phyloP scores from a whole-genome alignment of 768 basidiomycete species.

The Russula dissimulans region DNA sequence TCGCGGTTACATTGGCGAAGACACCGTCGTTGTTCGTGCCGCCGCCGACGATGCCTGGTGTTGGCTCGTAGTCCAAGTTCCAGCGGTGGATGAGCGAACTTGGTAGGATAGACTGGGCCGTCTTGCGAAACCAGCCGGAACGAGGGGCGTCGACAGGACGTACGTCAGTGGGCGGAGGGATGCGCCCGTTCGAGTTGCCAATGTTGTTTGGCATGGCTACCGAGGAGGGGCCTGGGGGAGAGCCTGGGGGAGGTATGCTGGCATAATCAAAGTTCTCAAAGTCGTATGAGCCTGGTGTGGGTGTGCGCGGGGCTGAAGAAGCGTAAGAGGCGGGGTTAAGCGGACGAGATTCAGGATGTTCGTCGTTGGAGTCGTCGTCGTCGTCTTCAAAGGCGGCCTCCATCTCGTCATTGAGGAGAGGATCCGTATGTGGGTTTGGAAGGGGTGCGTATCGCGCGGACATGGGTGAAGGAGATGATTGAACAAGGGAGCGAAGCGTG shows the following conservation, averaged over 20 bases:
- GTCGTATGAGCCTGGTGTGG: conserved; percentile 45
- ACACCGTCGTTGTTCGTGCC: conserved; percentile 82
- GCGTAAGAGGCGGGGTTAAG: conserved; percentile 32
- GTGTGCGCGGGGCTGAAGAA: conserved; percentile 18
- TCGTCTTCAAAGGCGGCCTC: conserved; percentile 82
- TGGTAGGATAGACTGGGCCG: conserved; percentile 50
- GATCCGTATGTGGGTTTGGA: conserved; percentile 46
- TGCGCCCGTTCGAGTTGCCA: conserved; percentile 66
- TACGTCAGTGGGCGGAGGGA: conserved; percentile 38
- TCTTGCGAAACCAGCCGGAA: conserved; percentile 45
- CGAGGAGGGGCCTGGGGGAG: conserved; percentile 58
- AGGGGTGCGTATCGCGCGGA: conserved; percentile 61
- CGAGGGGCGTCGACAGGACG: conserved; percentile 26
- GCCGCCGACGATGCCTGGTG: conserved; percentile 46
- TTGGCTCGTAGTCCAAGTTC: conserved; percentile 33
- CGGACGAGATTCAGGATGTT: conserved; percentile 42
- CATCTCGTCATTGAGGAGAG: conserved; percentile 51
- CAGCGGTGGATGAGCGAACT: conserved; percentile 38
- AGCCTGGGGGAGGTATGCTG: conserved; percentile 71
- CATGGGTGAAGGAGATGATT: conserved; percentile 23
- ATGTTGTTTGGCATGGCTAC: conserved; percentile 57
- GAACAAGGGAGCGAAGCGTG: no score
- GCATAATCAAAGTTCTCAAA: conserved; percentile 75
- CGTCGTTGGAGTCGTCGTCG: conserved; percentile 57
- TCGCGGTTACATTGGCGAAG: conserved; percentile 91